Evolutionary conservation across 768 basidiomycete genomes (phyloP).

Genomic region (Rubroboletus pulcherrimus): DNA sequence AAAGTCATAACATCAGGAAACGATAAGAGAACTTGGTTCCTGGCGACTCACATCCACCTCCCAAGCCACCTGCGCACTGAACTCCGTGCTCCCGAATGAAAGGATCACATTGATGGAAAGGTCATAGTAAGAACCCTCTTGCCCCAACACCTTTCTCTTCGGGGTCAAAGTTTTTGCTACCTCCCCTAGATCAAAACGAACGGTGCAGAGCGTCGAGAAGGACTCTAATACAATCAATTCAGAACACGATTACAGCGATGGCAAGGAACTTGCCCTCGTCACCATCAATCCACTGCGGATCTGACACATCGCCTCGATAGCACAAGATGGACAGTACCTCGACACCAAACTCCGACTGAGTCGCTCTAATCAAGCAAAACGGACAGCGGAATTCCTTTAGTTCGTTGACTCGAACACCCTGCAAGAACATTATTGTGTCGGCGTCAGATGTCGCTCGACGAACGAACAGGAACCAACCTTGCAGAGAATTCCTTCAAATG

Average conservation of each 20-base stretch:
- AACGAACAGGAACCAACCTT: conserved; percentile 1
- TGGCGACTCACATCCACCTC: conserved; percentile 5
- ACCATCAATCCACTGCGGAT: conserved; percentile 11
- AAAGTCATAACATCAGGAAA: neutral
- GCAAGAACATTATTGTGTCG: neutral
- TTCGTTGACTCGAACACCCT: conserved; percentile 13
- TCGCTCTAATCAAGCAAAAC: neutral
- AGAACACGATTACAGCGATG: neutral
- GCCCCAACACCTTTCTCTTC: neutral
- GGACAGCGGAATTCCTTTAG: conserved; percentile 13
- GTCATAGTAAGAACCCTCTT: conserved; percentile 2
- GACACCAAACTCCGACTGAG: conserved; percentile 1
- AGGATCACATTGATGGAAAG: conserved; percentile 9
- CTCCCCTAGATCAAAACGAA: conserved; percentile 7
- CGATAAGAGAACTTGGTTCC: too few species aligned
- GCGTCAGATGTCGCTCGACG: neutral
- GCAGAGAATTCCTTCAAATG: conserved; percentile 3
- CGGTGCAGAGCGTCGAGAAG: conserved; percentile 11
- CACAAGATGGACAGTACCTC: neutral
- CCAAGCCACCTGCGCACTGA: conserved; percentile 12
- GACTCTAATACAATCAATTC: neutral
- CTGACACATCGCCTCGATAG: conserved; percentile 9
- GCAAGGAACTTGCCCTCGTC: neutral
- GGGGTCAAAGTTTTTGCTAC: conserved; percentile 1
- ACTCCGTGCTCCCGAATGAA: conserved; percentile 27